Evolutionary conservation across 257 asterid genomes (phyloP).

Genomic region (Leptodermis oblonga): DNA sequence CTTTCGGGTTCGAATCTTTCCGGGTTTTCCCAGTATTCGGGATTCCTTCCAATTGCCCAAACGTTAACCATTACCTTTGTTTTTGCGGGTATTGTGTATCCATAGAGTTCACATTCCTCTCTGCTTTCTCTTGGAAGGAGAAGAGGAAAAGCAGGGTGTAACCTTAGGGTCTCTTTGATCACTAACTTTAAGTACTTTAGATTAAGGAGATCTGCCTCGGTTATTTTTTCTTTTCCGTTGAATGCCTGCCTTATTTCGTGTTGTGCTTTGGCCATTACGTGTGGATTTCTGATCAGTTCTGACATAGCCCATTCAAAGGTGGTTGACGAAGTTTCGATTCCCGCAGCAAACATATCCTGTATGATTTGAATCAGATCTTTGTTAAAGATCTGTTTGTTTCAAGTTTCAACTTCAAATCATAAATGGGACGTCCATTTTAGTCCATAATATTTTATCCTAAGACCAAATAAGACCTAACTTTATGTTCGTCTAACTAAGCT

Average conservation of each 20-base stretch:
- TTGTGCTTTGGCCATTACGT: conserved; percentile 13
- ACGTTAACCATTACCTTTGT: conserved; percentile 5
- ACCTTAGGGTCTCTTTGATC: conserved; percentile 12
- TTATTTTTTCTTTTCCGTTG: neutral
- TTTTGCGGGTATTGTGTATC: conserved; percentile 10
- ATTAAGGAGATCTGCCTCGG: neutral
- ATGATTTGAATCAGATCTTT: neutral
- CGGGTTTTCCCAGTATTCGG: neutral
- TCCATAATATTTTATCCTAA: no score
- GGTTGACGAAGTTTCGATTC: conserved; percentile 14
- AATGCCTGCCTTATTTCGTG: conserved; percentile 4
- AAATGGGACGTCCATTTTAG: no score
- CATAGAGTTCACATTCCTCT: neutral
- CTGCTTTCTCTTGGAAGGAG: conserved; percentile 14
- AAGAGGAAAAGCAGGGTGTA: conserved; percentile 17
- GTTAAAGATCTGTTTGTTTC: neutral
- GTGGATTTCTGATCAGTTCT: conserved; percentile 16
- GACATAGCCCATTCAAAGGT: conserved; percentile 14
- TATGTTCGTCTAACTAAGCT: no score
- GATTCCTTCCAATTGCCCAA: conserved; percentile 15
- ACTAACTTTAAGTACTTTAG: conserved; percentile 9
- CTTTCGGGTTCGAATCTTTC: neutral
- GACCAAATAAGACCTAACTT: no score
- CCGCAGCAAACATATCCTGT: conserved; percentile 14
- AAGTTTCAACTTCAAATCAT: no score